Evolutionary conservation across 1,139 yeast species (phyloP), one percentile per base, ranked within the genome.

Genomic region (Hansenula sp.): DNA sequence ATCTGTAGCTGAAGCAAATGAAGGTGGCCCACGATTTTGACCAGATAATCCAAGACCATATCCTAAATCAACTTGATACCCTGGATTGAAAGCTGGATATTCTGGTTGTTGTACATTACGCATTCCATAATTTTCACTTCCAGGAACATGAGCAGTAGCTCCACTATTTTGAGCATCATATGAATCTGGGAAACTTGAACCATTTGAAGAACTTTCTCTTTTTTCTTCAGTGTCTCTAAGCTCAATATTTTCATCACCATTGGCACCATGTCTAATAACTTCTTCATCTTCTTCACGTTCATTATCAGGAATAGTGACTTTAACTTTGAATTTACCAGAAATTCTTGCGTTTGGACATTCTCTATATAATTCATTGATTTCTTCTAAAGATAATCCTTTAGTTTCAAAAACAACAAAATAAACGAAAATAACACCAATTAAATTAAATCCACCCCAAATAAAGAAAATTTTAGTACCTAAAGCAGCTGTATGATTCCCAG

Each of bases 381-480:
- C 86, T 62, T 85, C 95, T 58, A 85, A 69, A 13, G 83, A 71
- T 43, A 82, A 66, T 24, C 90, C 90, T 62, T 79, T 80, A 26
- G 94, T 84, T 62, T 85, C 94, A 51, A 77, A 82, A 41, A 84
- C 84, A 44, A 75, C 69, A 51, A 81, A 74, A 65, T 75, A 83
- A 38, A 73, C 64, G 26, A 77, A 79, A 53, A 80, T 58, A 38
- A 77, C 66, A 25, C 86, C 80, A 49, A 77, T 62, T 34, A 78
- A 66, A 63, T 80, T 82, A 45, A 78, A 66, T 1, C 85, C 77
- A 21, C 90, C 90, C 92, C 92, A 84, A 40, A 84, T 68, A 60
- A 82, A 83, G 61, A 82, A 83, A 31, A 84, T 83, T 51, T 75
- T 80, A 30, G 81, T 71, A 1, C 88, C 89, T 51, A 82, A 63